These are phyloP conservation scores for Boletellus sp. DNA, from an alignment of 768 basidiomycete species.

Conservation along the genomic window DNA sequence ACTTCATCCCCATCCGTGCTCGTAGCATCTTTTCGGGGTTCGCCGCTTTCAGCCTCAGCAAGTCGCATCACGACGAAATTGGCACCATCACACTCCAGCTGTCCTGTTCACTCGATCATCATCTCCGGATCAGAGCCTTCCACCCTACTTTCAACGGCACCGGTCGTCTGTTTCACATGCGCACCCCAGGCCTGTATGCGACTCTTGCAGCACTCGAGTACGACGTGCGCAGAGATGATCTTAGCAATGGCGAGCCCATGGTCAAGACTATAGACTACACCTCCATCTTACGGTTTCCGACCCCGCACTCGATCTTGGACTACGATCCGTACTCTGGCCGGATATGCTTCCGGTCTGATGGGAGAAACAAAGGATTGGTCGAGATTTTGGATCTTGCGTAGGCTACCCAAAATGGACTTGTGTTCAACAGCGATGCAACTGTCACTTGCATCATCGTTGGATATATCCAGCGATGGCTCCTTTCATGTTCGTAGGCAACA, in stretches of 20 bases:
- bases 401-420: too few relatives aligned
- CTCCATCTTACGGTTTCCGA: not conserved
- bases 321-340: not conserved
- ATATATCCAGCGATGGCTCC: too few relatives aligned
- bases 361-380: too few relatives aligned
- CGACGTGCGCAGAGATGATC: not conserved
- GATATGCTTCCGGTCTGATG: too few relatives aligned
- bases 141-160: conserved; percentile 13
- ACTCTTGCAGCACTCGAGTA: conserved; percentile 12
- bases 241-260: too few relatives aligned
- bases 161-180: conserved; percentile 10
- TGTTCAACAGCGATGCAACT: too few relatives aligned
- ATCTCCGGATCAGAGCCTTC: not conserved
- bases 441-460: too few relatives aligned
- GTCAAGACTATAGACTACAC: conserved; percentile 5
- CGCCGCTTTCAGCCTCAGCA: conserved; percentile 10
- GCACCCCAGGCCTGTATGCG: not conserved
- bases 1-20: not conserved
- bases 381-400: too few relatives aligned
- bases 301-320: conserved; percentile 4
- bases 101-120: not conserved
- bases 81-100: conserved; percentile 12
- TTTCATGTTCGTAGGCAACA: too few relatives aligned
- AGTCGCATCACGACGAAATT: not conserved
- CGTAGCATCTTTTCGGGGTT: not conserved